Base-by-base conservation (phyloP, 2,329 filamentous ascomycete species). In the Ceratocystis destructans region DNA sequence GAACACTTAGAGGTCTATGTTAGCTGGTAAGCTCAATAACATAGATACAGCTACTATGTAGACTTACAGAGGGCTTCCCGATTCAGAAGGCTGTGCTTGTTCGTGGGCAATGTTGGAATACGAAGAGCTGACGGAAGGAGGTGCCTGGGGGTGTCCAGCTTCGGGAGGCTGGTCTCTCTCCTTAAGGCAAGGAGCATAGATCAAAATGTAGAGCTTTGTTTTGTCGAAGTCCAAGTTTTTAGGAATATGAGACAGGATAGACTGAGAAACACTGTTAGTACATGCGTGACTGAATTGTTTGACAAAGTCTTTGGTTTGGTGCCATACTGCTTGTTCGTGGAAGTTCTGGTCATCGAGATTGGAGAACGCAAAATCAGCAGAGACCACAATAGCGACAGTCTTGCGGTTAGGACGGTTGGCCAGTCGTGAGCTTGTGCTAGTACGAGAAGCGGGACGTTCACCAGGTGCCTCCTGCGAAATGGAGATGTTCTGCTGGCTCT, bases 351-450 rank as follows among this genome's bases (percentile, higher is more conserved):
- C 83, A 50, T 85, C 83, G 55, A 84, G 75, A 46, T 81, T 78
- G 50, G 85, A 81, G 48, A 82, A 73, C 45, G 81, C 79, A 28
- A 82, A 79, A 72, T 94, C 89, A 3, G 92, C 90, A 66, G 90
- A 95, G 12, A 96, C 85, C 15, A 96, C 87, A 71, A 97, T 84
- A 6, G 87, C 91, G n/a, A 96, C 89, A 0, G 86, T 90, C 79
- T 87, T 94, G 72, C 84, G 83, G 57, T 68, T 66, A 15, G 64
- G 64, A 33, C 44, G 59, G 37, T 46, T 46, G 6, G 64, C 55
- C 17, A 68, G 65, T 31, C 64, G 59, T 17, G 62, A 64, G 25
- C 46, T 48, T 50, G 66, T 64, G 61, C 66, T 66, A 44, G 62
- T 57, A 12, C 66, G 64, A 5, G 66, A 68, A 8, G 53, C 31